A percentile compares a stretch with the other conserved stretches of the same genome.
These are phyloP conservation scores for Tinospora cordifolia DNA, from an alignment of 164 flowering plant genomes.

Conservation along the genomic window DNA sequence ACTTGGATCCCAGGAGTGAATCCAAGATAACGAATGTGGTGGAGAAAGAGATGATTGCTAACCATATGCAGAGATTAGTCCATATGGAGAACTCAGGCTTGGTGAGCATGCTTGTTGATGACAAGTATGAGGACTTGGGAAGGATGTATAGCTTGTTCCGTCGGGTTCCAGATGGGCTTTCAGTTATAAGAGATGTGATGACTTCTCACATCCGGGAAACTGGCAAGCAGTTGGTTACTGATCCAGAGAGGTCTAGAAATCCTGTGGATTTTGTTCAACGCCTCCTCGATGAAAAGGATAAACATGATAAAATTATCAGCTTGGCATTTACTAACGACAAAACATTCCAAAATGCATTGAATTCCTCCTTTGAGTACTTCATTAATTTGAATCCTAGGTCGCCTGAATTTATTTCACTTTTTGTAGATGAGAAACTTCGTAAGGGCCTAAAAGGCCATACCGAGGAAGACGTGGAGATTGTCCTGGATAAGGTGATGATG, in stretches of 20 bases:
- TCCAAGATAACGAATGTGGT: slow-evolving; percentile 72
- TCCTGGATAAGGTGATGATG: slow-evolving; percentile 67
- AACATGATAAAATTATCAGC: slow-evolving; percentile 67
- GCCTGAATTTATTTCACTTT: slow-evolving; percentile 63
- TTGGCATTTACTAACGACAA: slow-evolving; percentile 70
- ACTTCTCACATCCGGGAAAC: slow-evolving; percentile 76
- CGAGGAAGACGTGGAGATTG: slow-evolving; percentile 53
- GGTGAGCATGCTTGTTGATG: slow-evolving; percentile 85
- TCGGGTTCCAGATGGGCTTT: slow-evolving; percentile 70
- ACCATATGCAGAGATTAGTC: slow-evolving; percentile 79
- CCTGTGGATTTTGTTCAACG: slow-evolving; percentile 91
- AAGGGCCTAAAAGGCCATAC: slow-evolving; percentile 55
- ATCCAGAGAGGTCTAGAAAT: slow-evolving; percentile 81
- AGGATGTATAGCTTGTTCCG: slow-evolving; percentile 79
- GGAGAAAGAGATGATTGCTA: slow-evolving; percentile 92
- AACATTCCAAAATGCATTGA: slow-evolving; percentile 88
- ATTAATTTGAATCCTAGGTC: slow-evolving; percentile 77
- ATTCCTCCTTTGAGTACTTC: slow-evolving; percentile 84
- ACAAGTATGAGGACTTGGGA: slow-evolving; percentile 77
- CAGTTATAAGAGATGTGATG: slow-evolving; percentile 72
- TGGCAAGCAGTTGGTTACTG: slow-evolving; percentile 82
- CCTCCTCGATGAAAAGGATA: slow-evolving; percentile 78
- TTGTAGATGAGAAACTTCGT: slow-evolving; percentile 63
- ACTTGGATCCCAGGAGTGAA: slow-evolving; percentile 66
- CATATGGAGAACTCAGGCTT: slow-evolving; percentile 95